These are phyloP conservation scores for Sclerotinia spermophila DNA, from an alignment of 2,329 filamentous ascomycete genomes.

Conservation along the genomic window DNA sequence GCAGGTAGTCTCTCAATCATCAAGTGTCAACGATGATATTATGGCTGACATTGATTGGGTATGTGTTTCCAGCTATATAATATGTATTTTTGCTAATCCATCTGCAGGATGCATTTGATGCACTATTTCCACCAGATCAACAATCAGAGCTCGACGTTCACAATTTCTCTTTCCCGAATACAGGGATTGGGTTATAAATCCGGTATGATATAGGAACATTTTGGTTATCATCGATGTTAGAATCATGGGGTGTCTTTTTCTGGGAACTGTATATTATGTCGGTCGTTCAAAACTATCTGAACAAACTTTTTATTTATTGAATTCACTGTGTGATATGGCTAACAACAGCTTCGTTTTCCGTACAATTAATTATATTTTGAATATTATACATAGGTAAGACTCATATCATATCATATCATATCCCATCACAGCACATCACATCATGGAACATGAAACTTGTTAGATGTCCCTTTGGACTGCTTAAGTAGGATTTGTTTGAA, in stretches of 20 bases:
- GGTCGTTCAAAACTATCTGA: background rate
- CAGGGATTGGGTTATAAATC: background rate
- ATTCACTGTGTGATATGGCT: background rate
- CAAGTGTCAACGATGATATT: constrained; percentile 32
- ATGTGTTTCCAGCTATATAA: constrained; percentile 43
- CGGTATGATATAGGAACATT: background rate
- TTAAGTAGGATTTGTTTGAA: background rate
- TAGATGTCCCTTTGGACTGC: background rate
- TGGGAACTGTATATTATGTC: background rate
- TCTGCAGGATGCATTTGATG: constrained; percentile 35
- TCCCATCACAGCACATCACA: no score
- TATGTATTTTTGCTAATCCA: background rate
- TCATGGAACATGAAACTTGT: no score
- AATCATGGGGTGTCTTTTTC: background rate
- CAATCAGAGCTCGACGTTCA: constrained; percentile 18
- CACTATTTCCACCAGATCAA: constrained; percentile 33
- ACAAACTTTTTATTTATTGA: background rate
- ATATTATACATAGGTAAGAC: background rate
- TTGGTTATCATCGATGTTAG: background rate
- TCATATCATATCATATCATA: background rate
- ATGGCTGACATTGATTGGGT: constrained; percentile 61
- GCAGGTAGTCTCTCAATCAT: background rate
- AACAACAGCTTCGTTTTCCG: background rate
- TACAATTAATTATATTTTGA: background rate
- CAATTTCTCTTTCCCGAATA: background rate